Evolutionary conservation across 2,329 filamentous ascomycete genomes (phyloP).

Genomic region (Cadophora malorum): DNA sequence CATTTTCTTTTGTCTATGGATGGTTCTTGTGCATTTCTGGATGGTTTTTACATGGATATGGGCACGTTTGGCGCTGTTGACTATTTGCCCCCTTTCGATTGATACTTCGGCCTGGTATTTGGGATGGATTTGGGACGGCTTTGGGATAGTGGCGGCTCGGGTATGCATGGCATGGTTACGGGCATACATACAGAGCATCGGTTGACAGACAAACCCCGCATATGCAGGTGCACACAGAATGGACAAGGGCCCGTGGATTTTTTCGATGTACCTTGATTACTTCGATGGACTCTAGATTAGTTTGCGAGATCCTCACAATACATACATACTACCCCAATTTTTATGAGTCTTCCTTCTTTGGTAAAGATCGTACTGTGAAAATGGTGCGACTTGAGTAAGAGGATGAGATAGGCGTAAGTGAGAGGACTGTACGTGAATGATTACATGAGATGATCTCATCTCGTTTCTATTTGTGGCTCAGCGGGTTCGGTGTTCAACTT

Average conservation of each 20-base stretch:
- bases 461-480: neutral
- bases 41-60: neutral
- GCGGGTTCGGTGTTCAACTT: too few relatives aligned
- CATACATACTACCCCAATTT: neutral
- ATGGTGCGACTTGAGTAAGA: neutral
- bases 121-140: conserved; percentile 3
- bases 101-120: conserved; percentile 12
- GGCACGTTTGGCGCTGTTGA: conserved; percentile 12
- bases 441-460: neutral
- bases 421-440: neutral
- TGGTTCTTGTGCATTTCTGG: conserved; percentile 15
- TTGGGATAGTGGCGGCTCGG: conserved; percentile 1
- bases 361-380: neutral
- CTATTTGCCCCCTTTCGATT: conserved; percentile 5
- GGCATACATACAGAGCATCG: conserved; percentile 14
- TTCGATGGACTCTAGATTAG: conserved; percentile 16
- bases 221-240: conserved; percentile 23
- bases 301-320: conserved; percentile 10
- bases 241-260: neutral
- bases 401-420: neutral
- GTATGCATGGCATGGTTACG: conserved; percentile 19
- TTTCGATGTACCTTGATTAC: conserved; percentile 3
- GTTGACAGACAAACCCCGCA: conserved; percentile 11
- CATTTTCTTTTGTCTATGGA: conserved; percentile 7
- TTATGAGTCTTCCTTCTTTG: neutral